Evolutionary conservation across 257 asterid genomes (phyloP), one percentile per base, ranked within the genome.

Genomic region (Solanum ahanhuiri): DNA sequence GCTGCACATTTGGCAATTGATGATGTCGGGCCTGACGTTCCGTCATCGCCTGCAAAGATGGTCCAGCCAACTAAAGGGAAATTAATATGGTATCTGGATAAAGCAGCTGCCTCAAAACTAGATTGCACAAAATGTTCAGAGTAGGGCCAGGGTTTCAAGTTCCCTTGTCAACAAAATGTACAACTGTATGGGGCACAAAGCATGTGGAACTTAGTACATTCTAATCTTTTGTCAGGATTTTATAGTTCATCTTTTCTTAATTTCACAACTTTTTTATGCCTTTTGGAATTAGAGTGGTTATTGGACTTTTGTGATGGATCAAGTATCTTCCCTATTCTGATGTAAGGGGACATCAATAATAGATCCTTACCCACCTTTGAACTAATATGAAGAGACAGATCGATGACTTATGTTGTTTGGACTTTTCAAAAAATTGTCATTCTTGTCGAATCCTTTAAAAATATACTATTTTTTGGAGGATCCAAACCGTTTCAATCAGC

Each of bases 51-150:
- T 0, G 98, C 92, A 6, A 90, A 89, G 89, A 87, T 96, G 94
- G 94, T 94, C 87, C 90, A 71, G 88, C 99, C 98, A 20, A 85
- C 86, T 58, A 88, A 89, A 2, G 98, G 98, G 73, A 93, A 92
- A 72, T 75, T 94, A 92, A 95, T 94, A 31, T 95, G 99, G 99
- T 96, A 95, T 91, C 87, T 96, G 45, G 98, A 95, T 86, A 84
- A 51, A 48, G 92, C 88, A 67, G 98, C 99, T 64, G 98, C 96
- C 14, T 89, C 98, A 45, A 95, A 94, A 83, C 92, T 92, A 39
- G 94, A 91, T 22, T 85, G 86, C 25, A 83, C 71, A 64, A 90
- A 89, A 79, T 88, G 86, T 89, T 90, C 92, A 1, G 93, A 90
- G 88, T 91, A 66, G 87, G 88, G 88, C 66, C 73, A 43, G 17